Evolutionary conservation across 2,329 filamentous ascomycete genomes (phyloP).

Genomic region (Colletotrichum simmondsii): DNA sequence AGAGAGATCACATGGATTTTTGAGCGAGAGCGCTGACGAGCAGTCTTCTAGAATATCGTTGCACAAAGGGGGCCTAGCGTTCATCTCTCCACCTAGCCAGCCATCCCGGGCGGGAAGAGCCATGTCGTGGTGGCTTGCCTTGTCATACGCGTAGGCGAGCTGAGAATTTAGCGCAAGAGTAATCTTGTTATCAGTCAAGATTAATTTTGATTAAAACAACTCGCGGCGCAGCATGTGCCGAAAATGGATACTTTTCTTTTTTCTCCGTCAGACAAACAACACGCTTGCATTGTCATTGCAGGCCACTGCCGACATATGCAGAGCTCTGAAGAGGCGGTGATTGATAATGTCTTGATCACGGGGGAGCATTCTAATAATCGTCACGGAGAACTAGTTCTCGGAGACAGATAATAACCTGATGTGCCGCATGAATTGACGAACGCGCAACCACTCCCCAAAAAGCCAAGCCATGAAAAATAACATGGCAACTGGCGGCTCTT

Average conservation of each 20-base stretch:
- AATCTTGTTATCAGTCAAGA: background rate
- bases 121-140: background rate
- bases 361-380: background rate
- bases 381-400: background rate
- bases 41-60: background rate
- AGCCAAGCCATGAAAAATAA: background rate
- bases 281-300: background rate
- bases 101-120: background rate
- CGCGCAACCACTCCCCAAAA: background rate
- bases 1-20: background rate
- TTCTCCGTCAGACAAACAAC: background rate
- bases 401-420: background rate
- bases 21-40: background rate
- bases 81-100: background rate
- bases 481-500: background rate
- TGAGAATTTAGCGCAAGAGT: background rate
- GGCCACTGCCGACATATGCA: background rate
- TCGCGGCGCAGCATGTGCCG: background rate
- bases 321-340: background rate
- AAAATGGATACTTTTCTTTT: background rate
- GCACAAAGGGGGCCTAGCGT: background rate
- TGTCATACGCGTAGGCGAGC: background rate
- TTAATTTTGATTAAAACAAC: background rate
- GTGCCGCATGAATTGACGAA: background rate
- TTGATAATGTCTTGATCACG: no score